A percentile compares a stretch with the other conserved stretches of the same genome.
Conservation (phyloP, 1,284 basidiomycete species). For the Trichosporon ovoides region DNA sequence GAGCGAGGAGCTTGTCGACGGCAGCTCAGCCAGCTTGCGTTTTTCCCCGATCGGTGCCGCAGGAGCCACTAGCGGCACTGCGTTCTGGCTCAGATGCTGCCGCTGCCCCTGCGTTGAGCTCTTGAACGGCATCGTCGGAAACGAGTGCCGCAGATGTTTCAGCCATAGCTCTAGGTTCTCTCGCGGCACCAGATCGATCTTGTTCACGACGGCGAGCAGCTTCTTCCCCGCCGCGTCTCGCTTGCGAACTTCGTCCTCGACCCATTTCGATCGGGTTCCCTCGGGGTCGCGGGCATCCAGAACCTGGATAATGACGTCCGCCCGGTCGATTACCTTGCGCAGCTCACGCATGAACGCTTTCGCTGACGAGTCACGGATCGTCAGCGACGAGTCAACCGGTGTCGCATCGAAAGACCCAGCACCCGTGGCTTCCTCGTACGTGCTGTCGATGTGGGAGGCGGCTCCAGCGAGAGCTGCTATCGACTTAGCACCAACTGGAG, state of each 20-base stretch:
- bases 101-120: slow-evolving; percentile 77
- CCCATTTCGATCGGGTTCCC: slow-evolving; percentile 75
- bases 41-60: slow-evolving; percentile 46
- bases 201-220: slow-evolving; percentile 83
- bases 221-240: slow-evolving; percentile 80
- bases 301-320: slow-evolving; percentile 75
- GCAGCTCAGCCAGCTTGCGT: slow-evolving; percentile 35
- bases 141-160: slow-evolving; percentile 79
- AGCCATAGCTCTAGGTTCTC: slow-evolving; percentile 89
- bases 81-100: slow-evolving; percentile 59
- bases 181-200: slow-evolving; percentile 86
- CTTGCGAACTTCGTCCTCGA: slow-evolving; percentile 83
- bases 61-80: slow-evolving; percentile 40
- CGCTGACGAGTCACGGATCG: slow-evolving; percentile 52
- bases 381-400: slow-evolving; percentile 57
- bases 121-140: slow-evolving; percentile 90
- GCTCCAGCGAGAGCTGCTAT: slow-evolving; percentile 17
- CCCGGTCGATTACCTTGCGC: slow-evolving; percentile 87
- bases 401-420: slow-evolving; percentile 32
- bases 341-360: slow-evolving; percentile 66
- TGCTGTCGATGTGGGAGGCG: slow-evolving; percentile 17
- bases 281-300: slow-evolving; percentile 89
- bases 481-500: slow-evolving; percentile 11
- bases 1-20: slow-evolving; percentile 63
- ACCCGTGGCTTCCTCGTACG: slow-evolving; percentile 39